phyloP scores from a whole-genome alignment of 805 yeast genomes.

The Wickerhamomyces sydowiorum region DNA sequence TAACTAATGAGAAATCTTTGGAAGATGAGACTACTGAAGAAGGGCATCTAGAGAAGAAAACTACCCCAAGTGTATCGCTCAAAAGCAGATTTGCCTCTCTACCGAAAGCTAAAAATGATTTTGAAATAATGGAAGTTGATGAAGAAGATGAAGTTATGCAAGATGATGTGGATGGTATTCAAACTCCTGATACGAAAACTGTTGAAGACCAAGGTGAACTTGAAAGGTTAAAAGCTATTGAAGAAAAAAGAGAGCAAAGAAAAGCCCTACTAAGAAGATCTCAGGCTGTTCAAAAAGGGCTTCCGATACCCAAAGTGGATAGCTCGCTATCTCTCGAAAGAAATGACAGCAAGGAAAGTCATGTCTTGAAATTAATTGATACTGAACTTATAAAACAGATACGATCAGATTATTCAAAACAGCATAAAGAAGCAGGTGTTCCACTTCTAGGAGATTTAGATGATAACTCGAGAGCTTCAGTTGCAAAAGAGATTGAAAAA shows the following conservation, averaged over 20 bases:
- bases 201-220: conserved; percentile 18
- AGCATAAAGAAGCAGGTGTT: conserved; percentile 16
- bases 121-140: conserved; percentile 33
- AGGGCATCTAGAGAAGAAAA: too few species aligned
- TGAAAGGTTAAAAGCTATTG: conserved; percentile 10
- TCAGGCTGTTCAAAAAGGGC: conserved; percentile 38
- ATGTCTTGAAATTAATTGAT: conserved; percentile 14
- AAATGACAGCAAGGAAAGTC: background rate
- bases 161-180: conserved; percentile 7
- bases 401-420: conserved; percentile 35
- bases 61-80: conserved; percentile 1
- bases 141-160: conserved; percentile 20
- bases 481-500: conserved; percentile 7
- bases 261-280: conserved; percentile 34
- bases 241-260: conserved; percentile 7
- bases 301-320: conserved; percentile 35
- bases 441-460: conserved; percentile 17
- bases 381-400: conserved; percentile 31
- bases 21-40: too few species aligned
- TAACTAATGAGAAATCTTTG: too few species aligned
- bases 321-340: too few species aligned
- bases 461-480: conserved; percentile 3
- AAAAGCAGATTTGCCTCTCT: conserved; percentile 23
- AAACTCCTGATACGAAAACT: background rate
- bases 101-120: conserved; percentile 42